A percentile compares a stretch with the other conserved stretches of the same genome.
Conservation (phyloP, 2,329 filamentous ascomycete species). For the Pseudogymnoascus sp. region DNA sequence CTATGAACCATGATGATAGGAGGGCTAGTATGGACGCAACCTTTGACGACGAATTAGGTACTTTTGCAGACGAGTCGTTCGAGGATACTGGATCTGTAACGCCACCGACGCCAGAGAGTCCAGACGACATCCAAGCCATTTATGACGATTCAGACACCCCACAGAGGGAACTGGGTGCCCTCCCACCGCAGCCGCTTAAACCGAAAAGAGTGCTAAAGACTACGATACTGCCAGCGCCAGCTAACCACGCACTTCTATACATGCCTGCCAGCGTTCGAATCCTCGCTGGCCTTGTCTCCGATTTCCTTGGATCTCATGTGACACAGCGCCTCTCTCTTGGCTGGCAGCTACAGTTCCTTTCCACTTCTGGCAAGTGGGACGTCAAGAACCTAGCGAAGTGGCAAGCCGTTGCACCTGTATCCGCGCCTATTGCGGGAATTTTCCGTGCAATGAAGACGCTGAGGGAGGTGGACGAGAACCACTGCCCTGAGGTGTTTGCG, state of each 20-base stretch:
- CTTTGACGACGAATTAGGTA: background rate
- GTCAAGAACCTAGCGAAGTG: slow-evolving; percentile 94
- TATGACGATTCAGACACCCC: slow-evolving; percentile 40
- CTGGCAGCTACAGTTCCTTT: slow-evolving; percentile 87
- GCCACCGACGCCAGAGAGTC: background rate
- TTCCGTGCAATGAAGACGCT: slow-evolving; percentile 92
- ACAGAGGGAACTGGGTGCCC: slow-evolving; percentile 32
- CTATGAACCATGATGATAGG: background rate
- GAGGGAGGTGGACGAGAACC: slow-evolving; percentile 75
- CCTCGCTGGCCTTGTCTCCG: slow-evolving; percentile 71
- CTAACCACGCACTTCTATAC: slow-evolving; percentile 78
- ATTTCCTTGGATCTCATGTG: slow-evolving; percentile 68
- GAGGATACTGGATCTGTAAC: slow-evolving; percentile 3
- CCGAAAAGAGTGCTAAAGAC: slow-evolving; percentile 54
- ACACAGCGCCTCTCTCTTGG: slow-evolving; percentile 71
- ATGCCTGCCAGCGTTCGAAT: slow-evolving; percentile 65
- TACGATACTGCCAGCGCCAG: slow-evolving; percentile 63
- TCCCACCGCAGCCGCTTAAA: slow-evolving; percentile 40
- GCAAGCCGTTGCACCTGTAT: slow-evolving; percentile 71
- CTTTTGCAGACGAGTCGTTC: background rate
- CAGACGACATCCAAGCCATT: background rate
- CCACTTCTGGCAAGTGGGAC: slow-evolving; percentile 91
- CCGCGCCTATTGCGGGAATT: slow-evolving; percentile 63
- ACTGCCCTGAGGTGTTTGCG: slow-evolving; percentile 68
- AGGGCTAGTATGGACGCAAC: background rate